Conservation (phyloP, 1,139 yeast genomes). For the Wickerhamomyces sp. region DNA sequence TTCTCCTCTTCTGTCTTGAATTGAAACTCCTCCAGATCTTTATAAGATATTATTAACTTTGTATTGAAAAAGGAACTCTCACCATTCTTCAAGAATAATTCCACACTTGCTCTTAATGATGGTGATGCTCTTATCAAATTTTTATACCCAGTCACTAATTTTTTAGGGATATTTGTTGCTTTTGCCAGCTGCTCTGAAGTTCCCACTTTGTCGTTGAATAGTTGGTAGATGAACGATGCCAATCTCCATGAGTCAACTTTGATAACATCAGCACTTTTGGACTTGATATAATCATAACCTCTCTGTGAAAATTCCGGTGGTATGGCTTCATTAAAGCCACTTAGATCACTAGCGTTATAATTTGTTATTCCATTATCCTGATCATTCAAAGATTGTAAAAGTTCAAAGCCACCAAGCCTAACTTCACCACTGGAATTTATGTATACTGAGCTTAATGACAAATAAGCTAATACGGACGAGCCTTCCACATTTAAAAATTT, state of each 20-base stretch:
- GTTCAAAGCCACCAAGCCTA: slow-evolving; percentile 82
- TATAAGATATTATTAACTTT: slow-evolving; percentile 44
- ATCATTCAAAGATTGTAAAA: slow-evolving; percentile 51
- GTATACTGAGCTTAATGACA: slow-evolving; percentile 54
- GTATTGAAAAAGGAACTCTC: slow-evolving; percentile 35
- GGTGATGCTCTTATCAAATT: slow-evolving; percentile 28
- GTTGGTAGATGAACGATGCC: slow-evolving; percentile 51
- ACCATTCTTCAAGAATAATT: slow-evolving; percentile 46
- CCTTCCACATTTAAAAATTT: slow-evolving; percentile 63
- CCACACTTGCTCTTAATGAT: slow-evolving; percentile 44
- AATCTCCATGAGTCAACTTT: slow-evolving; percentile 62
- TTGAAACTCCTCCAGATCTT: slow-evolving; percentile 48
- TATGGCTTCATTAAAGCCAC: slow-evolving; percentile 29
- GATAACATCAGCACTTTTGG: slow-evolving; percentile 26
- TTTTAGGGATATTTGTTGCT: slow-evolving; percentile 27
- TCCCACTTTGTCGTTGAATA: slow-evolving; percentile 32
- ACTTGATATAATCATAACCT: slow-evolving; percentile 42
- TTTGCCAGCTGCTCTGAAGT: slow-evolving; percentile 20
- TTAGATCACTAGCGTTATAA: slow-evolving; percentile 31
- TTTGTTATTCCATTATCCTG: slow-evolving; percentile 34
- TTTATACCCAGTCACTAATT: slow-evolving; percentile 24
- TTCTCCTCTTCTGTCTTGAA: slow-evolving; percentile 49
- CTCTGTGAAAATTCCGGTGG: slow-evolving; percentile 41
- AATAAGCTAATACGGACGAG: slow-evolving; percentile 59
- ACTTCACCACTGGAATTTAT: slow-evolving; percentile 74